Evolutionary conservation across 305 asterid species (phyloP), one percentile per base, ranked within the genome.

Genomic region (Rubia tinctorum): DNA sequence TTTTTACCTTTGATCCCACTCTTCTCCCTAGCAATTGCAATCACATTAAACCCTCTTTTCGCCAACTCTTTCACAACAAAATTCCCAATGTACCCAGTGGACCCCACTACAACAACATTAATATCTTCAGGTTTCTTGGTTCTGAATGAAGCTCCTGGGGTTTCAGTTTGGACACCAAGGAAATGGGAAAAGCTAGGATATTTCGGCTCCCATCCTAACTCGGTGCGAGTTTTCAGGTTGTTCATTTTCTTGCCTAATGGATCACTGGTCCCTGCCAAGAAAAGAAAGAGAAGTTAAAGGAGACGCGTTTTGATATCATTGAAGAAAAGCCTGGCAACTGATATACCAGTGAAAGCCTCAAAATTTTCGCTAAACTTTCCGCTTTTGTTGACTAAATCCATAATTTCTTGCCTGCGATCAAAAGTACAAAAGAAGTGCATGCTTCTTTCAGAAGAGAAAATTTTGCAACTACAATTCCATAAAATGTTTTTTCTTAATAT

Each of bases 31-130:
- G 96, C 95, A 75, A 92, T 63, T 27, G 97, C 95, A 30, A 88
- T 90, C 2, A 94, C 99, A 79, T 90, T 94, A 34, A 89, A 92
- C 80, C 97, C 98, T 75, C 98, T 90, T 23, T 78, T 82, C 30
- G 83, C 82, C 8, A 94, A 73, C 84, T 94, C 96, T 66, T 80
- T 82, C 44, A 89, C 97, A 22, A 90, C 97, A 85, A 88, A 92
- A 66, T 88, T 94, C 27, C 99, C 99, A 75, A 94, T 92, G 68
- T 94, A 94, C 59, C 98, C 97, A 25, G 99, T 94, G 39, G 99
- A 89, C 42, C 99, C 98, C 81, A 89, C 97, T 27, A 90, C 95
- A 73, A 91, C 73, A 73, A 94, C 88, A 56, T 89, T 94, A 22
- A 92, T 76, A 45, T 90, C 96, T 69, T 83, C 84, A 9, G 95